Percentiles rank a stretch among this genome's conserved stretches.
Evolutionary conservation across 2,329 filamentous ascomycete species (phyloP).

Genomic region (Apiospora rasikravindrae): DNA sequence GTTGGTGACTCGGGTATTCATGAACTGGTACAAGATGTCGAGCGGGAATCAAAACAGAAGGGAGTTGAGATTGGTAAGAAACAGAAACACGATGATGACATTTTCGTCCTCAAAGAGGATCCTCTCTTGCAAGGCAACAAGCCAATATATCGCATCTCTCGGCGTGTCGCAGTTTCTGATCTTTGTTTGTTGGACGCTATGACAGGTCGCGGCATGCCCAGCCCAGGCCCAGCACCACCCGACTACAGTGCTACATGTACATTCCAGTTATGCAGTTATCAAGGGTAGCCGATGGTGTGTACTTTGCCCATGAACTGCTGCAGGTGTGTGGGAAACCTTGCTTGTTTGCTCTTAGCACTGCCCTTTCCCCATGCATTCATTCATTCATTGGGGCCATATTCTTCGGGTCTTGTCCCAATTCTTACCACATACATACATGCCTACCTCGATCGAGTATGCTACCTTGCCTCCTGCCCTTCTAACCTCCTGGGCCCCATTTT

Average conservation of each 20-base stretch:
- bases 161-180: neutral
- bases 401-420: slow-evolving; percentile 10
- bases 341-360: slow-evolving; percentile 15
- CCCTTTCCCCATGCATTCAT: slow-evolving; percentile 4
- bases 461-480: slow-evolving; percentile 9
- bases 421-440: slow-evolving; percentile 18
- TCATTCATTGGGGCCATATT: slow-evolving; percentile 5
- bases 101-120: neutral
- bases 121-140: neutral
- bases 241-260: neutral
- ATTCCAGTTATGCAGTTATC: slow-evolving; percentile 1
- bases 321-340: slow-evolving; percentile 14
- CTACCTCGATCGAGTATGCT: slow-evolving; percentile 18
- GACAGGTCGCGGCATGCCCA: neutral
- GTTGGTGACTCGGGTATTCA: neutral
- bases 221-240: neutral
- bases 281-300: neutral
- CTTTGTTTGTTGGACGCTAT: slow-evolving; percentile 10
- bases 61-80: neutral
- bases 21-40: neutral
- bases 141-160: neutral
- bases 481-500: neutral
- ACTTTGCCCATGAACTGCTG: slow-evolving; percentile 2
- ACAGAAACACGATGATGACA: neutral
- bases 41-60: neutral